Conservation (phyloP, 164 flowering plant species). For the Tetrastigma voinierianum region DNA sequence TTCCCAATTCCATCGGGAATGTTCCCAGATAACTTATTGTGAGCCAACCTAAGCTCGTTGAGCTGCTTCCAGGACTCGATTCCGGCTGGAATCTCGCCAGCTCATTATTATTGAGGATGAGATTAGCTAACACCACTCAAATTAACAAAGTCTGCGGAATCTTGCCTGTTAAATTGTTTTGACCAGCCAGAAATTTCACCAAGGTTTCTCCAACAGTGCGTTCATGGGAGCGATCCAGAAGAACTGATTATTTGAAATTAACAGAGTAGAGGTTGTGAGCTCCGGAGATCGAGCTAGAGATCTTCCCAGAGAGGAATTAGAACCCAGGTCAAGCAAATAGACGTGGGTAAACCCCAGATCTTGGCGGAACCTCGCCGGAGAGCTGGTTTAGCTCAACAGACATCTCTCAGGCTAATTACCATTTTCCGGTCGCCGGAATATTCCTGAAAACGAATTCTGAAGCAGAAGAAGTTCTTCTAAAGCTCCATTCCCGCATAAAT, state of each 20-base stretch:
- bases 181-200: conserved; percentile 30
- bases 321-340: conserved; percentile 48
- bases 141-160: conserved; percentile 37
- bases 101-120: conserved; percentile 42
- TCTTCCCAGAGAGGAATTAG: conserved; percentile 54
- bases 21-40: conserved; percentile 42
- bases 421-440: conserved; percentile 57
- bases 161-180: conserved; percentile 31
- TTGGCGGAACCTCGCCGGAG: conserved; percentile 60
- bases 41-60: conserved; percentile 38
- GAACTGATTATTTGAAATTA: conserved; percentile 44
- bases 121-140: conserved; percentile 24
- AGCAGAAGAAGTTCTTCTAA: conserved; percentile 44
- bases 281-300: conserved; percentile 41
- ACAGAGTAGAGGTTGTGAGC: conserved; percentile 40
- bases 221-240: conserved; percentile 52
- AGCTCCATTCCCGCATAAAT: conserved; percentile 43
- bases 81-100: conserved; percentile 44
- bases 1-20: conserved; percentile 48
- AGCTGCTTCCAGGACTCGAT: conserved; percentile 34
- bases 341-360: conserved; percentile 70
- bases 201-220: conserved; percentile 30
- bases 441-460: conserved; percentile 58
- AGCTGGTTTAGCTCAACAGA: conserved; percentile 52
- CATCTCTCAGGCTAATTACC: conserved; percentile 56